Percentiles rank a stretch among this genome's conserved stretches.
Evolutionary conservation across 768 basidiomycete species (phyloP).

Genomic region (Flagelloscypha sp.): DNA sequence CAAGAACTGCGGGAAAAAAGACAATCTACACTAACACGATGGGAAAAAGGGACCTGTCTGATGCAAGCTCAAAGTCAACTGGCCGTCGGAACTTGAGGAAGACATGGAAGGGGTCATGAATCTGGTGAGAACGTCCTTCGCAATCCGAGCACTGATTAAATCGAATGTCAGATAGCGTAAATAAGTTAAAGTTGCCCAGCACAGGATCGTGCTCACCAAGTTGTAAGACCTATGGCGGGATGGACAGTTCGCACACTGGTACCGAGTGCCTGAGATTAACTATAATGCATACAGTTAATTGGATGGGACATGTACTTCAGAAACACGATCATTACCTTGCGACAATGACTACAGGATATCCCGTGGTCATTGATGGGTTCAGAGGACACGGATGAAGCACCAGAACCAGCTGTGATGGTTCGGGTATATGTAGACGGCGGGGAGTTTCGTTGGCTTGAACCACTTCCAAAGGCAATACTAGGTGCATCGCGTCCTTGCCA

Average conservation of each 20-base stretch:
- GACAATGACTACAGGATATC: slow-evolving; percentile 53
- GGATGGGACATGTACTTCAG: no score
- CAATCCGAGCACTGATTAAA: slow-evolving; percentile 64
- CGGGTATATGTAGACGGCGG: no score
- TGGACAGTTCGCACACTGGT: slow-evolving; percentile 86
- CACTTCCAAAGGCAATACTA: slow-evolving; percentile 40
- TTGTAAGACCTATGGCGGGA: slow-evolving; percentile 65
- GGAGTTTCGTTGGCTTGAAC: no score
- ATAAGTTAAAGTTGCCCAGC: slow-evolving; percentile 2
- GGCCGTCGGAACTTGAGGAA: slow-evolving; percentile 86
- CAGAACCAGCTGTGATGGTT: slow-evolving; percentile 57
- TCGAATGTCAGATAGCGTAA: slow-evolving; percentile 2
- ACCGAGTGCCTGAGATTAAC: slow-evolving; percentile 72
- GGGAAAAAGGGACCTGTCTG: slow-evolving; percentile 57
- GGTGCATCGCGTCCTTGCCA: slow-evolving; percentile 75
- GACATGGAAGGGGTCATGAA: slow-evolving; percentile 79
- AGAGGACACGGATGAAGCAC: slow-evolving; percentile 28
- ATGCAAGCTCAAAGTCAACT: slow-evolving; percentile 53
- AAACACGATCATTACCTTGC: no score
- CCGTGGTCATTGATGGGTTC: slow-evolving; percentile 43
- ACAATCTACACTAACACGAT: slow-evolving; percentile 42
- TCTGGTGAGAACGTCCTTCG: slow-evolving; percentile 64
- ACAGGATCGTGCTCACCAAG: slow-evolving; percentile 43
- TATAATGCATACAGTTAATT: no score
- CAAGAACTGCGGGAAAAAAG: slow-evolving; percentile 1